Conservation (phyloP, 2,329 filamentous ascomycete species). For the Ilyonectria robusta region DNA sequence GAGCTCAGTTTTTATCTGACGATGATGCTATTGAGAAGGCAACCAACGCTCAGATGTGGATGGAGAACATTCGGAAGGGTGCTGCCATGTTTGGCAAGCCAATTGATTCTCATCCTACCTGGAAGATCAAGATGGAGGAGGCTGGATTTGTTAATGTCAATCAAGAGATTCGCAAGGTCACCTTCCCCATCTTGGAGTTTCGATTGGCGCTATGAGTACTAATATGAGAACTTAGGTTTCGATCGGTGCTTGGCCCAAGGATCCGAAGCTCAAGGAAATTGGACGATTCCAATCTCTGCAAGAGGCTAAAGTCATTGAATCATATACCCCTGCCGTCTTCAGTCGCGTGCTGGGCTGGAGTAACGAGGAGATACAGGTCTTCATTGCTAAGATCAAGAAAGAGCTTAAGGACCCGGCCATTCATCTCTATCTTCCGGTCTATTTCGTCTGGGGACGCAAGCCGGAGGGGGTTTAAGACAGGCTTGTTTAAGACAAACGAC, state of each 20-base stretch:
- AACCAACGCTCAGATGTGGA: slow-evolving; percentile 4
- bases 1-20: slow-evolving; percentile 2
- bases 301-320: slow-evolving; percentile 35
- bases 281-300: slow-evolving; percentile 33
- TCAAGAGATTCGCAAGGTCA: slow-evolving; percentile 20
- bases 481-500: no score
- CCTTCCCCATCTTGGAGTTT: not conserved
- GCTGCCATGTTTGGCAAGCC: slow-evolving; percentile 12
- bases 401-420: slow-evolving; percentile 35
- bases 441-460: slow-evolving; percentile 40
- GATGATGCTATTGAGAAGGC: slow-evolving; percentile 11
- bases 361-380: slow-evolving; percentile 27
- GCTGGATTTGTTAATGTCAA: slow-evolving; percentile 21
- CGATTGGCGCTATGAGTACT: not conserved
- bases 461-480: slow-evolving; percentile 2
- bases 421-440: slow-evolving; percentile 38
- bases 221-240: slow-evolving; percentile 13
- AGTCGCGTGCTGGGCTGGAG: slow-evolving; percentile 32
- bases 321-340: slow-evolving; percentile 37
- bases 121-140: slow-evolving; percentile 13
- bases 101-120: slow-evolving; percentile 11
- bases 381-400: slow-evolving; percentile 40
- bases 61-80: not conserved
- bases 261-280: slow-evolving; percentile 12
- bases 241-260: slow-evolving; percentile 30